Base-by-base conservation (phyloP, 768 basidiomycete species). In the Tylopilus cervinicoccineus region DNA sequence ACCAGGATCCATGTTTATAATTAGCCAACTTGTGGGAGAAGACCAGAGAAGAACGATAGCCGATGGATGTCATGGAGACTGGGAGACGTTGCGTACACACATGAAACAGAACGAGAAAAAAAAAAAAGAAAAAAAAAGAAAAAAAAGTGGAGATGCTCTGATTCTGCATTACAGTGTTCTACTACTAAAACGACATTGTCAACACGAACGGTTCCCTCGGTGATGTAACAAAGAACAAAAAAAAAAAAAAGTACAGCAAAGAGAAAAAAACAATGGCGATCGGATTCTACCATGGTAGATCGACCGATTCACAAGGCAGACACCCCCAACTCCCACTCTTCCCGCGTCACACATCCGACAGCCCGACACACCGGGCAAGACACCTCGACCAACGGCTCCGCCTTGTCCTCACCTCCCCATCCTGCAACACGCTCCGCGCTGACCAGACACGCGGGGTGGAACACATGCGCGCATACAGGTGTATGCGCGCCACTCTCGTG, bases 381-480 rank as follows among this genome's bases (percentile, higher is more conserved):
- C n/a, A 88, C 84, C 60, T 85, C 80, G 0, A 88, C 79, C 19
- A 60, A 59, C 13, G 61, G 64, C 20, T 60, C 64, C 38, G 71
- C 64, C 45, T 62, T 65, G 28, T 70, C 73, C 45, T 78, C 74
- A 12, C 70, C 75, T 20, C 82, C 84, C 69, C 76, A 78, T n/a
- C 83, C 72, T 12, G 83, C 77, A 14, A 72, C 83, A 51, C 80
- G 80, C 73, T 71, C 87, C 51, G 76, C 81, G 67, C 62, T 76
- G 39, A 91, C 86, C 33, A 91, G 60, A 65, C 88, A 91, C 46
- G 79, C 64, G 9, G 80, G 75, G 58, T 91, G 88, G 74, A 90
- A 90, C 38, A 59, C 69, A 65, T 91, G 88, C 29, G 60, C 51
- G 57, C 88, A 90, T 45, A 78, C 70, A 32, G 55, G 51, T 24